Percentiles rank a stretch among this genome's conserved stretches.
phyloP scores from a whole-genome alignment of 345 rosid species.

The Garcia nutans region DNA sequence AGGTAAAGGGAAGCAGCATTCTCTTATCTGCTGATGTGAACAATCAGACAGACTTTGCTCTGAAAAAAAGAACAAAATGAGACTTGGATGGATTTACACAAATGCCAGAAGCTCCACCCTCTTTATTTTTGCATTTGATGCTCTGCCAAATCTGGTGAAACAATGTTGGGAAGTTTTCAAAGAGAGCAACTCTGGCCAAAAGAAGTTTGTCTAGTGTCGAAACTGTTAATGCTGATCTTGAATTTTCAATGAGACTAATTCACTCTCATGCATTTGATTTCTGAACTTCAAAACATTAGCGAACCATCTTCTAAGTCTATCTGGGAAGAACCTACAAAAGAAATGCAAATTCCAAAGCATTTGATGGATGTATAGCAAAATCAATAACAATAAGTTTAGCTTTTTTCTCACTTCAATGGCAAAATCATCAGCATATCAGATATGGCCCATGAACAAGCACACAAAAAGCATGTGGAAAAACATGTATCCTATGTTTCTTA shows the following conservation, averaged over 20 bases:
- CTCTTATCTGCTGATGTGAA: neutral
- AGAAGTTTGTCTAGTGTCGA: neutral
- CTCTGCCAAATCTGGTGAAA: neutral
- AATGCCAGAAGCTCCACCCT: neutral
- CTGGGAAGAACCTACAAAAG: slow-evolving; percentile 67
- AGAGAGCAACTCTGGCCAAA: neutral
- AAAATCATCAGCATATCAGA: too few relatives aligned
- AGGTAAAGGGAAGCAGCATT: neutral
- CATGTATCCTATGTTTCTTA: neutral
- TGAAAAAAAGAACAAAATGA: neutral
- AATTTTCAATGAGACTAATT: slow-evolving; percentile 62
- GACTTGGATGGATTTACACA: neutral
- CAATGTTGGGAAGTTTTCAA: neutral
- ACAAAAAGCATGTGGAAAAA: too few relatives aligned
- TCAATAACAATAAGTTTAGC: neutral
- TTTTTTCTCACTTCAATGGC: too few relatives aligned
- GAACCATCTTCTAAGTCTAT: slow-evolving; percentile 61
- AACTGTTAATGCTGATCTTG: slow-evolving; percentile 55
- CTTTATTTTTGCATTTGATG: neutral
- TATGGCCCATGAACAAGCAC: too few relatives aligned
- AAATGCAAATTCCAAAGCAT: slow-evolving; percentile 14
- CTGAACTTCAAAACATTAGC: slow-evolving; percentile 45
- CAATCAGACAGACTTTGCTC: neutral
- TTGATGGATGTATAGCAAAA: neutral
- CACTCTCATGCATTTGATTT: slow-evolving; percentile 62